These are phyloP conservation scores for Triangularia verruculosa DNA, from an alignment of 2,329 filamentous ascomycete species.

Conservation along the genomic window DNA sequence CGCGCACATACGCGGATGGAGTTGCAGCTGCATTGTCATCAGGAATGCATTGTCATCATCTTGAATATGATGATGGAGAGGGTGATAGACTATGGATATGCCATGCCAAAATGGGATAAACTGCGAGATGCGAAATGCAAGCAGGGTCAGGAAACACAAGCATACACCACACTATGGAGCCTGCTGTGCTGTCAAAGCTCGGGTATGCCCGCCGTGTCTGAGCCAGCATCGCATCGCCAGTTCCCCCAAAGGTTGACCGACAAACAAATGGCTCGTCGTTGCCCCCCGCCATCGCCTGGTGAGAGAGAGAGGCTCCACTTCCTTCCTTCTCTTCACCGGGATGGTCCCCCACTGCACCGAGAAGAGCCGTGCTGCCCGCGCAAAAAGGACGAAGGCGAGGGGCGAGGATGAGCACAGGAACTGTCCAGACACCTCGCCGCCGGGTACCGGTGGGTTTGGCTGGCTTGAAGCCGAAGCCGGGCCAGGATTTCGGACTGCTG, in stretches of 20 bases:
- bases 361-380: slow-evolving; percentile 17
- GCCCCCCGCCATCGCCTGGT: slow-evolving; percentile 20
- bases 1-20: neutral
- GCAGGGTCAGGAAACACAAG: slow-evolving; percentile 2
- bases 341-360: slow-evolving; percentile 13
- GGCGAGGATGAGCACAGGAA: slow-evolving; percentile 4
- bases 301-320: slow-evolving; percentile 12
- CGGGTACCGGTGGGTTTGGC: neutral
- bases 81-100: neutral
- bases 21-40: neutral
- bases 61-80: neutral
- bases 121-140: neutral
- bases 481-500: neutral
- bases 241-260: slow-evolving; percentile 12
- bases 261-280: slow-evolving; percentile 23
- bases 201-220: slow-evolving; percentile 11
- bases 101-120: neutral
- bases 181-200: slow-evolving; percentile 5
- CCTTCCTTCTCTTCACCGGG: slow-evolving; percentile 12
- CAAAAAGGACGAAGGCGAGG: slow-evolving; percentile 16
- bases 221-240: neutral
- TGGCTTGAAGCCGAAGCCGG: neutral
- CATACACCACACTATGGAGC: too few species aligned
- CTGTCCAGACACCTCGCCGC: neutral
- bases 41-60: neutral